A percentile compares a stretch with the other conserved stretches of the same genome.
These are phyloP conservation scores for Trypanosoma lewisi DNA, from an alignment of 208 protist genomes.

Conservation along the genomic window DNA sequence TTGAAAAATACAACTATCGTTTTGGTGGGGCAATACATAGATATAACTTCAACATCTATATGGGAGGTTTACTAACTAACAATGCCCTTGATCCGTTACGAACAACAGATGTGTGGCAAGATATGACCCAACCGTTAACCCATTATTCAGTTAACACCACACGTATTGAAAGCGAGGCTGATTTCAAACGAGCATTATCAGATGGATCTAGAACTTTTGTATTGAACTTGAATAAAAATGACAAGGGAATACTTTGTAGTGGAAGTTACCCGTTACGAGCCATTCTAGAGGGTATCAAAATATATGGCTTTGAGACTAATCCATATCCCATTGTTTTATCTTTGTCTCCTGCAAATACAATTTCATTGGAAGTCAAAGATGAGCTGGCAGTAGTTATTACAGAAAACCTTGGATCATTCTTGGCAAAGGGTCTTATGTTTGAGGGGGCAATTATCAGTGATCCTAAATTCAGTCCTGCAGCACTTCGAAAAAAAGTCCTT, in stretches of 20 bases:
- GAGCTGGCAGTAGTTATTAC: conserved; percentile 57
- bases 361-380: conserved; percentile 55
- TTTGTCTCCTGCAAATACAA: conserved; percentile 42
- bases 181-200: conserved; percentile 51
- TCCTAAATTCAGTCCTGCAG: conserved; percentile 86
- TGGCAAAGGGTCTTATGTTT: conserved; percentile 88
- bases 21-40: conserved; percentile 81
- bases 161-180: conserved; percentile 62
- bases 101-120: conserved; percentile 81
- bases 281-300: conserved; percentile 72
- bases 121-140: conserved; percentile 89
- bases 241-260: conserved; percentile 47
- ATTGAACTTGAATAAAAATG: conserved; percentile 51
- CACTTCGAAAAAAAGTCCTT: conserved; percentile 80
- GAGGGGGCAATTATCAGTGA: conserved; percentile 84
- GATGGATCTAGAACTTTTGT: conserved; percentile 42
- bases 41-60: conserved; percentile 87
- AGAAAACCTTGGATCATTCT: conserved; percentile 42
- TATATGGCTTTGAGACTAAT: conserved; percentile 63
- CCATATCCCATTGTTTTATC: conserved; percentile 84
- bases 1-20: conserved; percentile 86
- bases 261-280: conserved; percentile 53
- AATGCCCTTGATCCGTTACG: conserved; percentile 74
- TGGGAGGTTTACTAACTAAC: conserved; percentile 78
- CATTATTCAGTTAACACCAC: conserved; percentile 69